Conservation (phyloP, 768 basidiomycete species). For the Tricholoma flavovirens region DNA sequence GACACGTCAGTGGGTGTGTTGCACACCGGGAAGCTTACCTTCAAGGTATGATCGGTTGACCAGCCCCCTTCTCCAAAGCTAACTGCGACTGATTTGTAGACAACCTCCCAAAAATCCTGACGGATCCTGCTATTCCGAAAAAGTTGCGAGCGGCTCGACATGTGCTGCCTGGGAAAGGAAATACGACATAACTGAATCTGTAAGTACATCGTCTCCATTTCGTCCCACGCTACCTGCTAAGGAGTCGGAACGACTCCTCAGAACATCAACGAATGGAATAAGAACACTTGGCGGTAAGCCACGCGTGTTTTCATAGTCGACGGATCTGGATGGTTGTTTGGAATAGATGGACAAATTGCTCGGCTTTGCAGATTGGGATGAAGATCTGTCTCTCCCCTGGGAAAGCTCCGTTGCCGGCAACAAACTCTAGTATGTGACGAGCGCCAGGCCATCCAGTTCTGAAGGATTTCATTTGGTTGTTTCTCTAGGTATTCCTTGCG, state of each 20-base stretch:
- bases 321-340: not conserved
- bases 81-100: not conserved
- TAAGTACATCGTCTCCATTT: not conserved
- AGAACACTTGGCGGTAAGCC: not conserved
- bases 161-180: not conserved
- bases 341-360: not conserved
- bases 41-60: not conserved
- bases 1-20: not conserved
- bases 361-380: not conserved
- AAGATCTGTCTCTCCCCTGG: not conserved
- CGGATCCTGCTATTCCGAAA: not conserved
- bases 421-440: not conserved
- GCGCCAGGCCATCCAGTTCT: not conserved
- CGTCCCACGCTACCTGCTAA: not conserved
- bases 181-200: not conserved
- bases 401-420: not conserved
- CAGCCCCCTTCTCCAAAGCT: not conserved
- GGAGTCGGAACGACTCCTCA: not conserved
- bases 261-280: not conserved
- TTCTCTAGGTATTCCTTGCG: conserved; percentile 9
- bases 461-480: not conserved
- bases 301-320: not conserved
- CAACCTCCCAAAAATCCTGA: not conserved
- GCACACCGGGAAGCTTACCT: not conserved
- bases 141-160: not conserved